Percentiles rank a stretch among this genome's conserved stretches.
Conservation (phyloP, 2,329 filamentous ascomycete species). For the Tolypocladium inflatum region DNA sequence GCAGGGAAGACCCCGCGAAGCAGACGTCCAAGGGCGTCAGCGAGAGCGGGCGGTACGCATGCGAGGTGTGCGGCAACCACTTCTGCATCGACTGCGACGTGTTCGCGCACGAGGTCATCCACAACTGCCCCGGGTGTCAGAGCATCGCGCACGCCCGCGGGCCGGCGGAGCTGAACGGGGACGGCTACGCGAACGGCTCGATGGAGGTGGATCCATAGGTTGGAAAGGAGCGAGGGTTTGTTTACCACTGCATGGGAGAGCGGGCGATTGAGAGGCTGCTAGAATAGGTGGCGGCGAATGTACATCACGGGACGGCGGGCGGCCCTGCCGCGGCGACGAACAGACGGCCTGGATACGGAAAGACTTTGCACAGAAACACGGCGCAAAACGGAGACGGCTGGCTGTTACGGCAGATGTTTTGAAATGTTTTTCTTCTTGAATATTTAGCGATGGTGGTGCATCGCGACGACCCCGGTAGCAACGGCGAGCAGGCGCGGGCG, state of each 20-base stretch:
- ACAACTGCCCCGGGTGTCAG: slow-evolving; percentile 91
- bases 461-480: not conserved
- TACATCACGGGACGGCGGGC: not conserved
- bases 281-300: not conserved
- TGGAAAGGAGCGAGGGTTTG: not conserved
- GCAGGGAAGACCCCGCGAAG: slow-evolving; percentile 13
- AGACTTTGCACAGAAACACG: not conserved
- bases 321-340: not conserved
- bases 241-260: not conserved
- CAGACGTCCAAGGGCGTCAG: slow-evolving; percentile 54
- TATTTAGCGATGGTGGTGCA: not conserved
- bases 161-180: slow-evolving; percentile 18
- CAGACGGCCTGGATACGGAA: not conserved
- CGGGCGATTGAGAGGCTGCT: not conserved
- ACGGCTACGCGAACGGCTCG: slow-evolving; percentile 25
- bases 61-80: slow-evolving; percentile 75
- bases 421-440: not conserved
- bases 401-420: not conserved
- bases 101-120: slow-evolving; percentile 85
- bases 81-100: slow-evolving; percentile 99
- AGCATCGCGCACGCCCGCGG: slow-evolving; percentile 24
- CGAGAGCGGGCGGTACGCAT: slow-evolving; percentile 82
- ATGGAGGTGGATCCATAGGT: slow-evolving; percentile 31
- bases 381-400: not conserved
- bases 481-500: no score